Evolutionary conservation across 352 stramenopile species (phyloP), one percentile per base, ranked within the genome.

Genomic region (Pythium plurisporium): DNA sequence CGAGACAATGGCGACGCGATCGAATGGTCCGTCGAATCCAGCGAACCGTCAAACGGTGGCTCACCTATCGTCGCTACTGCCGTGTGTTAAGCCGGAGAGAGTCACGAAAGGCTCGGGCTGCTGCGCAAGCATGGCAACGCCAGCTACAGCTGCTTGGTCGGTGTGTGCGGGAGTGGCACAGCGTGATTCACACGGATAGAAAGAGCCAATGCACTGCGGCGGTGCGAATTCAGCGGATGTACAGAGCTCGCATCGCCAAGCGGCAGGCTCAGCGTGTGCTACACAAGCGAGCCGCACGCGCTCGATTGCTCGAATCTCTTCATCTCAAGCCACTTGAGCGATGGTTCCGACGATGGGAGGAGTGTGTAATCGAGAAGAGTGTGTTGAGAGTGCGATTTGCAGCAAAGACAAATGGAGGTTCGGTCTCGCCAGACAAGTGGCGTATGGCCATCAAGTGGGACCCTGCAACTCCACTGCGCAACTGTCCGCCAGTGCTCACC

Each of bases 271-370:
- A 67, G 17, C 64, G 62, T 6, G 29, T 81, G 1, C 52, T 89
- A 25, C 62, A 65, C 6, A 89, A 89, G 59, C 73, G 70, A 37
- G 73, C 75, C 36, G 68, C 70, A 5, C 77, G 83, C 15, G 66
- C 61, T 41, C 62, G 64, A 19, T 34, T 89, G 25, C 40, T 91
- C 15, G 72, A 68, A 19, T 63, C 67, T 33, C 64, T 74, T 2
- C 69, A 74, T 5, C 64, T 72, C 47, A 89, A 85, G 31, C 82
- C 79, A 9, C 43, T 89, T 3, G 77, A 83, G 46, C 65, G 72
- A 2, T 82, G 66, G 31, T 91, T 91, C 47, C 76, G 66, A 19
- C 62, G 59, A 37, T 89, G 82, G 82, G 77, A 89, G 41, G 49
- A 55, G 8, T 29, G 56, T 0, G 8, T 87, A 43, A 67, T 89